Evolutionary conservation across 75 land plant species (phyloP), one percentile per base, ranked within the genome.

Genomic region (Sequoiadendron giganteum): DNA sequence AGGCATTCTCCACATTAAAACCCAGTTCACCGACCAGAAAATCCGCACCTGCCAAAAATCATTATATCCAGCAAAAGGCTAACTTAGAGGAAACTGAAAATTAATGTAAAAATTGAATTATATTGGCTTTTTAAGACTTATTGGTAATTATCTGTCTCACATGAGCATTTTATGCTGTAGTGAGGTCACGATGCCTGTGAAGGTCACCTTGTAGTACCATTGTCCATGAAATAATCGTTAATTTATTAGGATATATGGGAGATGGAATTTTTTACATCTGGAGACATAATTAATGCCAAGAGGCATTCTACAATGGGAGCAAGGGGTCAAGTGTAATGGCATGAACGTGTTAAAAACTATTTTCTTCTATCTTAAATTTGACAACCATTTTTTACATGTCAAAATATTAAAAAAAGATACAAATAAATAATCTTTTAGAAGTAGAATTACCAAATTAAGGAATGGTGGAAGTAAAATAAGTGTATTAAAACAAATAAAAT

Each of bases 1-100:
- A 92, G 48, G 90, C 91, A 88, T 87, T 89, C 81, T 91, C 93
- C 8, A 93, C 91, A 3, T 89, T 92, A 88, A 95, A 83, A 18
- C 99, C 99, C 88, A 98, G 86, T 40, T 97, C 99, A 87, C 94
- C 88, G 34, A 92, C 92, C 52, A 98, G 89, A 90, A 94, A 97
- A 89, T 98, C 99, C 78, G 96, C 97, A 88, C 99, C 99, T 97
- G 88, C 72, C 84, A 19, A 61, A 48, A 92, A 75, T 30, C 15
- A 10, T 48, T 65, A 14, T 19, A 47, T 72, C 15, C 87, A 84
- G 52, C 19, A 43, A 84, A 19, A 88, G 28, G 36, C 32, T 52
- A 75, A 73, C 36, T 32, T 2, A 7, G 75, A 72, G 77, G 77
- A 73, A 73, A 73, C 77, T 73, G 77, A 10, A 73, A 73, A 73